phyloP scores from a whole-genome alignment of 202 grass and related monocot genomes.

The Carex arenaria region DNA sequence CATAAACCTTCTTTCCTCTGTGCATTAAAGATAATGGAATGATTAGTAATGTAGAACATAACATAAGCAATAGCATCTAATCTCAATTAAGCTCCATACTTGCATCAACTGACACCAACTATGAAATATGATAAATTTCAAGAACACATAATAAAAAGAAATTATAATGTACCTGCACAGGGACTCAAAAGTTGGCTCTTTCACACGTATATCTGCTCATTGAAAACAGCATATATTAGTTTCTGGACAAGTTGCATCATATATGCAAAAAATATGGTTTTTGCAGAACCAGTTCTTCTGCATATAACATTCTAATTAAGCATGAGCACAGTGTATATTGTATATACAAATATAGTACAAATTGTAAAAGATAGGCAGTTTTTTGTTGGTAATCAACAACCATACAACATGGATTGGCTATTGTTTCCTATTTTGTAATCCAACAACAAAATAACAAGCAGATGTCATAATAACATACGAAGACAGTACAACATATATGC shows the following conservation, averaged over 20 bases:
- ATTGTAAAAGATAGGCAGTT: neutral
- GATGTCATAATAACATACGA: neutral
- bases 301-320: neutral
- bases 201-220: slow-evolving; percentile 83
- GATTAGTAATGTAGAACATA: slow-evolving; percentile 1
- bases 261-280: neutral
- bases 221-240: neutral
- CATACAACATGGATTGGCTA: neutral
- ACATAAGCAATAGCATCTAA: neutral
- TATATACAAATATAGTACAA: neutral
- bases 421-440: neutral
- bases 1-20: slow-evolving; percentile 93
- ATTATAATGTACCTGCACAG: slow-evolving; percentile 62
- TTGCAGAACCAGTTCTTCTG: neutral
- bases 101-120: neutral
- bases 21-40: slow-evolving; percentile 16
- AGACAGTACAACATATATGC: neutral
- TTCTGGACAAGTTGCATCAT: neutral
- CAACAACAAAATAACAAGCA: neutral
- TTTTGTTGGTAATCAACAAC: neutral
- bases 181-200: slow-evolving; percentile 86
- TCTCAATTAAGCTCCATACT: neutral
- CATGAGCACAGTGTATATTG: neutral
- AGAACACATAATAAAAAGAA: neutral
- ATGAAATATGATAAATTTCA: slow-evolving; percentile 3